phyloP scores from a whole-genome alignment of 164 flowering plant species.

The Magnolia sinica region DNA sequence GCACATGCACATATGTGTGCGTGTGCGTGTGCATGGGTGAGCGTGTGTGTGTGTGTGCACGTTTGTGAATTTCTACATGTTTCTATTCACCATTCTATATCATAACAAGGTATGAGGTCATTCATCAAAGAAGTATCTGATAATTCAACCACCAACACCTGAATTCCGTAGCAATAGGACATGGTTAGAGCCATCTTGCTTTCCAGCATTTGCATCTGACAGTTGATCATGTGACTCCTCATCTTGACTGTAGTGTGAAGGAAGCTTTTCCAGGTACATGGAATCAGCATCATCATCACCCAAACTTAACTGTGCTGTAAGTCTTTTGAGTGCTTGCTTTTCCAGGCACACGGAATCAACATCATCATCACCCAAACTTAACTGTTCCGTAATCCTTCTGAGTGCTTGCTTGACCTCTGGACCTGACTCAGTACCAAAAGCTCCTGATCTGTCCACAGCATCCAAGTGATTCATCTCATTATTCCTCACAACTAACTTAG shows the following conservation, averaged over 20 bases:
- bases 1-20: too few relatives aligned
- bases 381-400: slow-evolving; percentile 50
- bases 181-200: not conserved
- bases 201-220: slow-evolving; percentile 4
- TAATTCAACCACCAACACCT: slow-evolving; percentile 3
- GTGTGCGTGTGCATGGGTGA: too few relatives aligned
- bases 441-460: slow-evolving; percentile 17
- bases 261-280: slow-evolving; percentile 18
- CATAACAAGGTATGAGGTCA: too few relatives aligned
- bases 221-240: slow-evolving; percentile 23
- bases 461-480: slow-evolving; percentile 21
- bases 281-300: slow-evolving; percentile 34
- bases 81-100: too few relatives aligned
- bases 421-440: slow-evolving; percentile 23
- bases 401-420: slow-evolving; percentile 45
- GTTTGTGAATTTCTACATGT: too few relatives aligned
- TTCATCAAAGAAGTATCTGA: too few relatives aligned
- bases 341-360: slow-evolving; percentile 14
- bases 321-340: slow-evolving; percentile 41
- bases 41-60: too few relatives aligned
- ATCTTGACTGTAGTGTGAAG: slow-evolving; percentile 21
- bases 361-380: slow-evolving; percentile 58
- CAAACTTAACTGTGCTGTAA: slow-evolving; percentile 65
- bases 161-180: slow-evolving; percentile 4
- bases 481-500: slow-evolving; percentile 28